Evolutionary conservation across 2,329 filamentous ascomycete species (phyloP), one percentile per base, ranked within the genome.

Genomic region (Orbilia ellipsospora): DNA sequence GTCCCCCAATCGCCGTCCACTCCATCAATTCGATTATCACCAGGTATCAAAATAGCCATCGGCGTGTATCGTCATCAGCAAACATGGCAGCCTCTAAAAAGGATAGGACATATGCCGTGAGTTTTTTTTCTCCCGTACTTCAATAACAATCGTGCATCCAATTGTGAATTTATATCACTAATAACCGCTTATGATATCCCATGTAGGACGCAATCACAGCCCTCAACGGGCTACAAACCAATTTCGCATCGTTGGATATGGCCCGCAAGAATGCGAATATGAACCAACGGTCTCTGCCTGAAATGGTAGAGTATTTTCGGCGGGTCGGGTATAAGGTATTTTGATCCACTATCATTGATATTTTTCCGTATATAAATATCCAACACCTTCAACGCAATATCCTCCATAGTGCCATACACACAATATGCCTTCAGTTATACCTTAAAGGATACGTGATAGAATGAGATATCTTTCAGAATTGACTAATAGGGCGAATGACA

Each of bases 191-290:
- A 44, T n/a, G 55, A 3, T 13, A 23, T 23, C 55, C 8, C 31
- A 44, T 44, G 20, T 54, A 90, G 83, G 88, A 89, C 78, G 93
- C 93, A 44, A 88, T 97, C 45, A 82, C 86, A 64, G 89, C 90
- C 68, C 88, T 97, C 78, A 90, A 92, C 78, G 88, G 88, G 57
- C 86, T 97, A 64, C 91, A 94, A 80, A 90, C 91, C 66, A 97
- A 97, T 82, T 90, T 89, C 79, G 87, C 90, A 45, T 85, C 92
- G 72, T 87, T 97, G 16, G 89, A 96, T 81, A 89, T 90, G 60
- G 89, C 95, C 61, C 87, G 89, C 65, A 92, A 92, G 81, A 90
- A 90, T 16, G 91, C 92, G 18, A 84, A 89, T 77, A 87, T 86
- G 28, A 96, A 96, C 80, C 85, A 89, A 56, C 85, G 85, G 65